A percentile compares a stretch with the other conserved stretches of the same genome.
These are phyloP conservation scores for Anthracocystis walkeri DNA, from an alignment of 1,284 basidiomycete species.

Conservation along the genomic window DNA sequence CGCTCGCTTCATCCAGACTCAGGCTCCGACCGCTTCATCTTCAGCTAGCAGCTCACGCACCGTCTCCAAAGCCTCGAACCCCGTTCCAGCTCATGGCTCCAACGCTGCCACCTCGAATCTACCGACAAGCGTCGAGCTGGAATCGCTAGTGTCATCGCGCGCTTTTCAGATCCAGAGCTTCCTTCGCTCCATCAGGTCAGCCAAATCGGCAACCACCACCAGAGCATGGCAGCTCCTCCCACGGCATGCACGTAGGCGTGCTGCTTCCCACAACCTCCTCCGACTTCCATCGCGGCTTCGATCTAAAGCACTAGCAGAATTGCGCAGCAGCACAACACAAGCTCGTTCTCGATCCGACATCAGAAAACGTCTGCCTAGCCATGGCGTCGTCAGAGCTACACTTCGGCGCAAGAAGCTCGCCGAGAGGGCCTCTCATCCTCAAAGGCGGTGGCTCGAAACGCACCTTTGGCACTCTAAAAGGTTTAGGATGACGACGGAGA, in stretches of 20 bases:
- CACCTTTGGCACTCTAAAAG: conserved; percentile 69
- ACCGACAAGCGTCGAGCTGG: conserved; percentile 47
- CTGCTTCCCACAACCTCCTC: conserved; percentile 67
- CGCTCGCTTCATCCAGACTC: conserved; percentile 42
- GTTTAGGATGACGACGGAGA: conserved; percentile 64
- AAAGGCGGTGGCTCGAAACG: conserved; percentile 66
- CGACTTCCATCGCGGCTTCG: conserved; percentile 63
- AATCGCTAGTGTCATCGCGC: conserved; percentile 41
- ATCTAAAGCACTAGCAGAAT: conserved; percentile 59
- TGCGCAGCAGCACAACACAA: conserved; percentile 63
- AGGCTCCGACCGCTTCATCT: conserved; percentile 8
- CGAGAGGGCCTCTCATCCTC: conserved; percentile 44
- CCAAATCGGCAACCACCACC: conserved; percentile 52
- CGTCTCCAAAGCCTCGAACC: conserved; percentile 21
- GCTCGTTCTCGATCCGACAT: conserved; percentile 53
- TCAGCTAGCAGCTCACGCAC: conserved; percentile 35
- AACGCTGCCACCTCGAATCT: conserved; percentile 17
- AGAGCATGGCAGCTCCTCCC: conserved; percentile 69
- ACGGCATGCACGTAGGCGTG: conserved; percentile 59
- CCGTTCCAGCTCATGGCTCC: conserved; percentile 8
- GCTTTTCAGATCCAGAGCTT: conserved; percentile 56
- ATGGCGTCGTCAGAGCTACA: conserved; percentile 46
- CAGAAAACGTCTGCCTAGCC: conserved; percentile 50
- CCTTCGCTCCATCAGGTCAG: conserved; percentile 42
- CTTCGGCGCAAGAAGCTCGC: conserved; percentile 47